Evolutionary conservation across 2,329 filamentous ascomycete genomes (phyloP), one percentile per base, ranked within the genome.

Genomic region (Neofusicoccum cordaticola): DNA sequence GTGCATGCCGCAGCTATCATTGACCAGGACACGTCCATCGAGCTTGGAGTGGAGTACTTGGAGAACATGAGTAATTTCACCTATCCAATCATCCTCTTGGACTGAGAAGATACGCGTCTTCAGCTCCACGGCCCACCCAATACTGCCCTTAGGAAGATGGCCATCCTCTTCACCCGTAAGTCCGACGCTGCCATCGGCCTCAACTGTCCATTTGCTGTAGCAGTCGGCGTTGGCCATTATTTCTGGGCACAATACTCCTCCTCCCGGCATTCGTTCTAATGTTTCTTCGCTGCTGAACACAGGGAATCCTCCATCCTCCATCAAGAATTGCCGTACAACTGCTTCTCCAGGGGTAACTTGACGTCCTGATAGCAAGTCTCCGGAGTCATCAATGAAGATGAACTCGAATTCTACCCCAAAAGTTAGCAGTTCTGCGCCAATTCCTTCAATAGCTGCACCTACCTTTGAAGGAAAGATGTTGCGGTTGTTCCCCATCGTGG

Each of bases 1-100:
- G 53, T 77, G 74, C 0, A 74, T 41, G 0, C 71, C 74, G 45
- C 60, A 63, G 12, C 6, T 45, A 2, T 41, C 13, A 17, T 62
- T 62, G 4, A 22, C 11, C 1, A 62, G 27, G 34, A 48, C 12
- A 35, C 58, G 58, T n/a, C 39, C 51, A 11, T 37, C 19, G n/a
- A 58, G 56, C 1, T 45, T 12, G 1, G 15, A 2, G 13, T 58
- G 41, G 9, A 47, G 56, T 1, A 34, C 13, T 9, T 1, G 1
- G 9, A 58, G 56, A 27, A 45, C 56, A n/a, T 42, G 22, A 27
- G 9, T 34, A 4, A 47, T 35, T 13, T 45, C 31, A 0, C 11
- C n/a, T 6, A 12, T 12, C 52, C 17, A 42, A 4, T 22, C 2
- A n/a, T 44, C 7, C 4, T 34, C 12, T 19, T 31, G 12, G 2